phyloP scores from a whole-genome alignment of 345 rosid species.

The Physaria fendleri region DNA sequence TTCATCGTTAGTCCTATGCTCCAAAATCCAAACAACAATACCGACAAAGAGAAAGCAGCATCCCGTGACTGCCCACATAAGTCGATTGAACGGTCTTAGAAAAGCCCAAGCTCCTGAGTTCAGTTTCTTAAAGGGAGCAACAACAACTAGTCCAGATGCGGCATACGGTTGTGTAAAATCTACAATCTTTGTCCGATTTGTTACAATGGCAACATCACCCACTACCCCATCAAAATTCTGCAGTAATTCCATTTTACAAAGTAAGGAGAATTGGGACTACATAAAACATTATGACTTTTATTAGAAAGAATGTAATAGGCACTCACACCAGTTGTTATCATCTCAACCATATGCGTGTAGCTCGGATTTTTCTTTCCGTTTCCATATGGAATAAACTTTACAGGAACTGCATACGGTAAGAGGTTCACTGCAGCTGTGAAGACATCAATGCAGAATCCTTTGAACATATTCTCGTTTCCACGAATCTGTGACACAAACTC shows the following conservation, averaged over 20 bases:
- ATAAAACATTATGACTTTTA: neutral
- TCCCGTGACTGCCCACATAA: slow-evolving; percentile 71
- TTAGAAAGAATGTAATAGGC: neutral
- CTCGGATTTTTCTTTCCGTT: slow-evolving; percentile 68
- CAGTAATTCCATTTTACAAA: neutral
- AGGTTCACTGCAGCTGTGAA: slow-evolving; percentile 73
- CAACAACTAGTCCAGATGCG: slow-evolving; percentile 86
- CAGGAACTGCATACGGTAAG: slow-evolving; percentile 79
- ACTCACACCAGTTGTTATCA: slow-evolving; percentile 81
- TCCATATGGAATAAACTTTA: slow-evolving; percentile 66
- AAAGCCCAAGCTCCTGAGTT: slow-evolving; percentile 95
- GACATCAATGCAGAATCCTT: slow-evolving; percentile 91
- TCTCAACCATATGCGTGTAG: slow-evolving; percentile 62
- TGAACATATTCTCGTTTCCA: slow-evolving; percentile 54
- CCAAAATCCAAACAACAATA: slow-evolving; percentile 85
- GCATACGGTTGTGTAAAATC: slow-evolving; percentile 93
- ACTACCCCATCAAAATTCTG: slow-evolving; percentile 83
- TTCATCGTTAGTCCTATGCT: slow-evolving; percentile 86
- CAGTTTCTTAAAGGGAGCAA: slow-evolving; percentile 67
- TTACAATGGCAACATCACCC: slow-evolving; percentile 85
- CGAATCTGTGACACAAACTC: slow-evolving; percentile 67
- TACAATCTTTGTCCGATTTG: slow-evolving; percentile 75
- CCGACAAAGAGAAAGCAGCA: slow-evolving; percentile 68
- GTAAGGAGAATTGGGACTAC: neutral
- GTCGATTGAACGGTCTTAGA: slow-evolving; percentile 60